Percentiles rank a stretch among this genome's conserved stretches.
phyloP scores from a whole-genome alignment of 2,329 filamentous ascomycete genomes.

The Trichoderma afroharzianum region DNA sequence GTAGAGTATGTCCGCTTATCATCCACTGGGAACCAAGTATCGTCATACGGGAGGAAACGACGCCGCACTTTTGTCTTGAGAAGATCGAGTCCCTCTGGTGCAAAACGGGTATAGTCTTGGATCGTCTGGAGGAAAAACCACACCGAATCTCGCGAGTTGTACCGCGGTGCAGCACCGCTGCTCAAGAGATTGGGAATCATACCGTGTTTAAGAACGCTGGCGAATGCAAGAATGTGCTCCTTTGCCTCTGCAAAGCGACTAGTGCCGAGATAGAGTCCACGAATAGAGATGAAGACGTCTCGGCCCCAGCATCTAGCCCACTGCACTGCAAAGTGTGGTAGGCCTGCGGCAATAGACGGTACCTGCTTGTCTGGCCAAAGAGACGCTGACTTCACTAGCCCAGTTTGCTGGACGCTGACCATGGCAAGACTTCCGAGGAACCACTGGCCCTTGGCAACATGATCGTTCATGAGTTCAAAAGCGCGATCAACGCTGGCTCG shows the following conservation, averaged over 20 bases:
- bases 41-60: conserved; percentile 90
- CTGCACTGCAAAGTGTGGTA: conserved; percentile 89
- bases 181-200: conserved; percentile 96
- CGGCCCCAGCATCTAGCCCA: conserved; percentile 98
- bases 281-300: conserved; percentile 93
- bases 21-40: conserved; percentile 83
- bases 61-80: conserved; percentile 74
- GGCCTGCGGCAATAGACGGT: conserved; percentile 82
- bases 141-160: conserved; percentile 93
- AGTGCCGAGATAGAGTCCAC: conserved; percentile 87
- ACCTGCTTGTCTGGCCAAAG: conserved; percentile 82
- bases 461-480: conserved; percentile 73
- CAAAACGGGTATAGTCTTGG: conserved; percentile 84
- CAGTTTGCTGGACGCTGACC: conserved; percentile 88
- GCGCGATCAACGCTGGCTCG: conserved; percentile 74
- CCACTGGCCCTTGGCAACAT: conserved; percentile 75
- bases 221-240: conserved; percentile 93
- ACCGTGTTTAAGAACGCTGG: conserved; percentile 93
- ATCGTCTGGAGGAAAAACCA: conserved; percentile 98
- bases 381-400: conserved; percentile 84
- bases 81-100: conserved; percentile 69
- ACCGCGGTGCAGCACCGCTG: conserved; percentile 79
- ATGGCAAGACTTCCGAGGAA: conserved; percentile 87
- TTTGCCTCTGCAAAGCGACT: conserved; percentile 84
- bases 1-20: conserved; percentile 83